Conservation (phyloP, 2,329 filamentous ascomycete species). For the Alternaria angustiovoidea region DNA sequence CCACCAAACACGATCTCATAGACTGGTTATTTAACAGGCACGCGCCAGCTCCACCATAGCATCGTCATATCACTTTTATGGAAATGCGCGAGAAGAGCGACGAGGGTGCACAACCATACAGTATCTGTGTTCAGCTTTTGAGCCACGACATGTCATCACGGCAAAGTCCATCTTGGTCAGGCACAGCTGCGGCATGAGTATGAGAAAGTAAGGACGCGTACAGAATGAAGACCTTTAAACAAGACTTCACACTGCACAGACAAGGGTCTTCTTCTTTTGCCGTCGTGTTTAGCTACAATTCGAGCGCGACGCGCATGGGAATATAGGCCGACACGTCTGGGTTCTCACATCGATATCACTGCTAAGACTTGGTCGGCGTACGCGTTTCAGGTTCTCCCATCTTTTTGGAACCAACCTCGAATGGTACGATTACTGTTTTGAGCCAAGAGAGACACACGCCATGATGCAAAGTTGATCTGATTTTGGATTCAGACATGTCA, state of each 20-base stretch:
- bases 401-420: too few relatives aligned
- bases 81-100: not conserved
- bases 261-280: not conserved
- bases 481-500: too few relatives aligned
- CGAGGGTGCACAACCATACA: not conserved
- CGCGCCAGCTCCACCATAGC: not conserved
- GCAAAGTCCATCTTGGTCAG: not conserved
- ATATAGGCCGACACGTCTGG: not conserved
- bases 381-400: too few relatives aligned
- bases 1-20: not conserved
- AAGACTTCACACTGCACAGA: not conserved
- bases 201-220: not conserved
- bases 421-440: not conserved
- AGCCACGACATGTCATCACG: accelerated
- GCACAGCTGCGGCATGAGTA: not conserved
- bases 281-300: accelerated
- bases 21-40: too few relatives aligned
- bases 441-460: not conserved
- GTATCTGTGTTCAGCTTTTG: not conserved
- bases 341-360: not conserved
- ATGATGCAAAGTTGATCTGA: not conserved
- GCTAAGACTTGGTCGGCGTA: too few relatives aligned
- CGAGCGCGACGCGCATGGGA: not conserved
- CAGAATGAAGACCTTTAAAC: accelerated
- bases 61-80: not conserved